Evolutionary conservation across 441 rosid genomes (phyloP).

Genomic region (Croton laevigatus): DNA sequence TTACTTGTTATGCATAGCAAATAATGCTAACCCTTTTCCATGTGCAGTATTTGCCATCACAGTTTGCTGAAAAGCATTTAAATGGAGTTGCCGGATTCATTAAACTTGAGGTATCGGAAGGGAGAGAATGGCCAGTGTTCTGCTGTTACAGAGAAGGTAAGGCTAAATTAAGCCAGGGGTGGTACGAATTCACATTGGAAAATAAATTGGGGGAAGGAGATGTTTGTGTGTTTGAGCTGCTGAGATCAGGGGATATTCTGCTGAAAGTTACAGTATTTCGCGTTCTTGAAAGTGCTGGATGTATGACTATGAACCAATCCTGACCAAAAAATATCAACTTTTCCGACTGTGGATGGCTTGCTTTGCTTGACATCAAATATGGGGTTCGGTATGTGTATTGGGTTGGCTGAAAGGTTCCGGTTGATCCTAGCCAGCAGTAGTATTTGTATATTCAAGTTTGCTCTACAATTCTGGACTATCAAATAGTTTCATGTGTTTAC

Average conservation of each 20-base stretch:
- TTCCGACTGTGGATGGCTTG: not conserved
- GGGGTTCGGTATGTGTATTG: too few relatives aligned
- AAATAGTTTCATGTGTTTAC: too few relatives aligned
- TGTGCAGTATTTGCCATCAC: slow-evolving; percentile 84
- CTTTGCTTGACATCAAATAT: not conserved
- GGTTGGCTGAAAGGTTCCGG: too few relatives aligned
- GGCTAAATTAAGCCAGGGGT: slow-evolving; percentile 90
- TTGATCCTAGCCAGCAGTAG: too few relatives aligned
- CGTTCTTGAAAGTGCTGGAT: slow-evolving; percentile 36
- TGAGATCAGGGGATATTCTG: slow-evolving; percentile 63
- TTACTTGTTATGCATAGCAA: not conserved
- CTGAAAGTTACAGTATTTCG: slow-evolving; percentile 84
- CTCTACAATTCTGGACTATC: too few relatives aligned
- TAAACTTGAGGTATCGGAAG: slow-evolving; percentile 74
- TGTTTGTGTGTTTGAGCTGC: slow-evolving; percentile 85
- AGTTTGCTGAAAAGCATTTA: slow-evolving; percentile 83
- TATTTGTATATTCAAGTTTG: too few relatives aligned
- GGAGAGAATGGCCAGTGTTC: slow-evolving; percentile 87
- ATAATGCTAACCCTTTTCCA: slow-evolving; percentile 11
- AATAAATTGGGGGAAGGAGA: slow-evolving; percentile 93
- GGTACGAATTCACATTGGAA: slow-evolving; percentile 87
- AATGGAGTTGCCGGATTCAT: slow-evolving; percentile 84
- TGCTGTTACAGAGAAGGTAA: slow-evolving; percentile 79
- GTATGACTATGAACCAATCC: slow-evolving; percentile 30
- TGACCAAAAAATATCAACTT: slow-evolving; percentile 18